Evolutionary conservation across 208 protist species (phyloP).

Genomic region (Leishmania martiniquensis): DNA sequence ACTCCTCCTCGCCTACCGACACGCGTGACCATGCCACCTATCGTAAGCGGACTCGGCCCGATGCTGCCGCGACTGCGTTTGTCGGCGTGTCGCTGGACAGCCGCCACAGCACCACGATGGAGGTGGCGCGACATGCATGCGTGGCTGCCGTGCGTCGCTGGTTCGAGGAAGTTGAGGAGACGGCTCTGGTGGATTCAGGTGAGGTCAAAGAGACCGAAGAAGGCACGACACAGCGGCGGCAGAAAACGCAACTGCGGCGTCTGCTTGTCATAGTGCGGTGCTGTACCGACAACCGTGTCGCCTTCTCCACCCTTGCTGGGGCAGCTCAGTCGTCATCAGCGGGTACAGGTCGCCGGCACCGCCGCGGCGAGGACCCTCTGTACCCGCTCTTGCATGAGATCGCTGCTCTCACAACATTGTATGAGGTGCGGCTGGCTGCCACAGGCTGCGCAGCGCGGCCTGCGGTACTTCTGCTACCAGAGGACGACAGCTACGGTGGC

Average conservation of each 20-base stretch:
- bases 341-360: conserved; percentile 23
- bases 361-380: conserved; percentile 45
- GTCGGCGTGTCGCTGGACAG: conserved; percentile 18
- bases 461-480: conserved; percentile 73
- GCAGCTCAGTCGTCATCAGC: neutral
- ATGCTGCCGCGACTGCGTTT: neutral
- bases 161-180: conserved; percentile 43
- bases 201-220: neutral
- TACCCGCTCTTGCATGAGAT: conserved; percentile 66
- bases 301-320: conserved; percentile 20
- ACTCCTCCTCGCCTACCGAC: neutral
- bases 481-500: conserved; percentile 66
- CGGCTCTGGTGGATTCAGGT: conserved; percentile 11
- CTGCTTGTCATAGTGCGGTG: conserved; percentile 63
- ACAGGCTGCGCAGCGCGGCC: conserved; percentile 30
- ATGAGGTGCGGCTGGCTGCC: conserved; percentile 36
- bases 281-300: conserved; percentile 42
- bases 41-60: conserved; percentile 10
- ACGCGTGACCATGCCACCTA: neutral
- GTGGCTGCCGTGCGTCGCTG: conserved; percentile 48
- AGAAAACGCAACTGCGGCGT: conserved; percentile 20
- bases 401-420: conserved; percentile 43
- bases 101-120: conserved; percentile 11
- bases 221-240: neutral
- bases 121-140: conserved; percentile 44